A percentile compares a stretch with the other conserved stretches of the same genome.
phyloP scores from a whole-genome alignment of 208 protist species.

The Crithidia thermophila region DNA sequence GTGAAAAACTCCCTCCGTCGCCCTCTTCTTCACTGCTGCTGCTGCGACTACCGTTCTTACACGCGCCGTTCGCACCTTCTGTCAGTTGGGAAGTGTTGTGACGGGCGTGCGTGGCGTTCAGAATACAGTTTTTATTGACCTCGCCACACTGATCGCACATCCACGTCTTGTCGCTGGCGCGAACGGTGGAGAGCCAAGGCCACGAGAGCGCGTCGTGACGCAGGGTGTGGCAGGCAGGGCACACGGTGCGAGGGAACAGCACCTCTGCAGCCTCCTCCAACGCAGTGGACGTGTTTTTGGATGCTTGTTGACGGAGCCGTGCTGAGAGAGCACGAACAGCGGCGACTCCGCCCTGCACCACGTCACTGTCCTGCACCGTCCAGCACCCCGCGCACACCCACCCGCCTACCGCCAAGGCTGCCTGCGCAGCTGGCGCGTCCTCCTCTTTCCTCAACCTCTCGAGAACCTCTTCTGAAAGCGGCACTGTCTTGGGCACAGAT shows the following conservation, averaged over 20 bases:
- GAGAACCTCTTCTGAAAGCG: slow-evolving; percentile 5
- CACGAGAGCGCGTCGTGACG: slow-evolving; percentile 46
- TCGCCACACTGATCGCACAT: slow-evolving; percentile 52
- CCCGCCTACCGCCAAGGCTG: slow-evolving; percentile 42
- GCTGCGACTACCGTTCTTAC: slow-evolving; percentile 52
- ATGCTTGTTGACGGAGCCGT: too few species aligned
- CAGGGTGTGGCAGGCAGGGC: slow-evolving; percentile 45
- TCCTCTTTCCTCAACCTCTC: slow-evolving; percentile 24
- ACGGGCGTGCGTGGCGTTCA: not conserved
- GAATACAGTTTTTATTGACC: slow-evolving; percentile 32
- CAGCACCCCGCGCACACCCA: slow-evolving; percentile 64
- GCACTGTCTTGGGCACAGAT: not conserved
- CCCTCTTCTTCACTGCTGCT: not conserved
- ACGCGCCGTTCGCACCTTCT: too few species aligned
- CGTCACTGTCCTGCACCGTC: slow-evolving; percentile 27
- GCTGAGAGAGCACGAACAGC: too few species aligned
- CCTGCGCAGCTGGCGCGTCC: slow-evolving; percentile 29
- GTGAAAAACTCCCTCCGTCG: not conserved
- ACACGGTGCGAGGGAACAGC: slow-evolving; percentile 49
- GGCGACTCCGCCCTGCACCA: not conserved
- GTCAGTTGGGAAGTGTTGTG: too few species aligned
- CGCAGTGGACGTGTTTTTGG: not conserved
- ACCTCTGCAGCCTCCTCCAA: not conserved
- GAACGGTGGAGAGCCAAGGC: slow-evolving; percentile 14
- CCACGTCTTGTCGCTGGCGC: slow-evolving; percentile 32